A percentile compares a stretch with the other conserved stretches of the same genome.
Evolutionary conservation across 1,284 basidiomycete genomes (phyloP).

Genomic region (Tylopilus sp.): DNA sequence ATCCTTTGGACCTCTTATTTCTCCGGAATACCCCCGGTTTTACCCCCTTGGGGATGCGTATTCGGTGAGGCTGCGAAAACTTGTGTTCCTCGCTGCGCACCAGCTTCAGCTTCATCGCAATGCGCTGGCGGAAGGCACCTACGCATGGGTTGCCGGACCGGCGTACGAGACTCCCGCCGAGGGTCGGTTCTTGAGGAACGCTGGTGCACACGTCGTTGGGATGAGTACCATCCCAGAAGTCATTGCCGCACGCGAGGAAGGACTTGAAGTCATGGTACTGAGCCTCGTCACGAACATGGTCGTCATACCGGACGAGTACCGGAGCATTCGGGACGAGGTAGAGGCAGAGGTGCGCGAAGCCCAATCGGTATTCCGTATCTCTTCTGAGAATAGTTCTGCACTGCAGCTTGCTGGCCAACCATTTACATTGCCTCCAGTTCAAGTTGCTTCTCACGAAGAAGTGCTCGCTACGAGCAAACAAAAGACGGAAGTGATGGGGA

Average conservation of each 20-base stretch:
- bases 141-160: constrained; percentile 82
- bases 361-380: not conserved
- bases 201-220: constrained; percentile 78
- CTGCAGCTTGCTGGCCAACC: constrained; percentile 57
- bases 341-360: constrained; percentile 56
- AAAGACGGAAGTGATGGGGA: constrained; percentile 68
- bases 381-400: constrained; percentile 6
- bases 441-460: constrained; percentile 74
- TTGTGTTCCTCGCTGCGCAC: constrained; percentile 65
- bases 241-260: constrained; percentile 72
- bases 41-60: constrained; percentile 78
- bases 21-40: constrained; percentile 60
- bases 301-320: constrained; percentile 64
- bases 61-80: constrained; percentile 59
- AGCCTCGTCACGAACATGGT: constrained; percentile 82
- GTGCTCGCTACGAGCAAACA: constrained; percentile 65
- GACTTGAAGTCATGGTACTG: constrained; percentile 68
- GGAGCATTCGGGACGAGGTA: constrained; percentile 69
- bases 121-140: constrained; percentile 68
- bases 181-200: constrained; percentile 64
- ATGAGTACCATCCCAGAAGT: constrained; percentile 92
- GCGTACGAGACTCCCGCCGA: constrained; percentile 83
- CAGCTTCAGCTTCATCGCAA: constrained; percentile 43
- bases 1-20: constrained; percentile 62
- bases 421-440: constrained; percentile 38